Evolutionary conservation across 73 alveolate species (phyloP), one percentile per base, ranked within the genome.

Genomic region (Tetrahymena elliotti): DNA sequence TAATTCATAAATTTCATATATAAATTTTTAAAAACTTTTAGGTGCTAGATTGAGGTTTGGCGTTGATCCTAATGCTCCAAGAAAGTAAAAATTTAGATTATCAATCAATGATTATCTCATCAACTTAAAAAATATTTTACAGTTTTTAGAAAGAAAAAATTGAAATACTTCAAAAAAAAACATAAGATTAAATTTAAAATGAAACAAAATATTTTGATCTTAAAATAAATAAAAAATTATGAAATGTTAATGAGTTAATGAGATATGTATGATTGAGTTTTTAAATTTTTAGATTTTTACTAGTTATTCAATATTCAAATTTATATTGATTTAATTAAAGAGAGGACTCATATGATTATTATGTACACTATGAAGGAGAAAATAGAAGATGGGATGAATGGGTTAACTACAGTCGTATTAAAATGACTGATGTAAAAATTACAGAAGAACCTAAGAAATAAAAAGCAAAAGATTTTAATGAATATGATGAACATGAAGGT

Each of bases 361-460:
- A 98, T 84, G 98, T 98, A 52, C 99, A 98, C 96, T 98, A 97
- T 96, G 96, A 97, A 53, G 97, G 96, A 53, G 96, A 93, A 38
- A 98, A 98, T 96, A 97, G 98, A 96, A 96, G 99, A 94, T 96
- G 98, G 97, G 99, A 98, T 96, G 98, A 96, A 94, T 98, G 99
- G 99, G 98, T 97, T 94, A 93, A 52, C 82, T 94, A 68, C 41
- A 95, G 95, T 93, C 94, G 93, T 22, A 82, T 95, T 95, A 95
- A 97, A 84, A 93, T 84, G 93, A 93, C 88, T 93, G 95, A 84
- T 83, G 88, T 68, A 84, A 31, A 41, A 95, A 84, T 97, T 94
- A 92, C 93, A 96, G 93, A 96, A 94, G 94, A 94, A 96, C 88
- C 88, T 27, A 68, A 68, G 88, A 68, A 31, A 68, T 68, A 68